Evolutionary conservation across 2,329 filamentous ascomycete species (phyloP), one percentile per base, ranked within the genome.

Genomic region (Zymoseptoria ardabiliae): DNA sequence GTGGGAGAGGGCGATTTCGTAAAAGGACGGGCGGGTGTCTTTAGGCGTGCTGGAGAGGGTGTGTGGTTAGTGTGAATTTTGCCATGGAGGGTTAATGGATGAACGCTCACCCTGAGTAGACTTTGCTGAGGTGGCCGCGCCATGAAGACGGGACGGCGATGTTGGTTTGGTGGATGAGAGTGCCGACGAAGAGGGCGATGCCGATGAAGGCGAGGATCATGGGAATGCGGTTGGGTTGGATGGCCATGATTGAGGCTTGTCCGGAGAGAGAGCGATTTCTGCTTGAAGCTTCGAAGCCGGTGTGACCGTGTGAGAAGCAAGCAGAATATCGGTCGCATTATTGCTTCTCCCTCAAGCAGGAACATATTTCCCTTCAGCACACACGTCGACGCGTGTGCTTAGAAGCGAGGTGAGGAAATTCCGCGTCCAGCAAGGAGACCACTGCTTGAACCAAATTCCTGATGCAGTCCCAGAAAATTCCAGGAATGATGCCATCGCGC

Each of bases 1-100:
- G 59, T 76, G 67, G 20, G 73, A 71, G 13, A 67, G 61, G 5
- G 72, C 74, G 52, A 77, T 68, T 17, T 75, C 70, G 55, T 71
- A 68, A 63, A 73, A 74, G 8, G 63, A 63, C 3, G 58, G 57
- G 4, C 50, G 50, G 50, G 50, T 17, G 17, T 17, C 35, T 45
- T 45, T 45, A 2, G 35, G 17, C 13, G 11, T 17, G 35, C 35
- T 45, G 35, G 35, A 7, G 7, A n/a, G 35, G 3, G 3, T 17
- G 4, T 13, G 6, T 45, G 17, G 35, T 45, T 6, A 45, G 35
- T n/a, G 4, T 45, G 35, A 45, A 13, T 6, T 41, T 45, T 45
- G 35, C 35, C 13, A 45, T n/a, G 35, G 17, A 13, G 35, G 11
- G 35, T 17, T 17, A 13, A 9, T 28, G 35, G 35, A n/a, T 7